These are phyloP conservation scores for Eragrostis nindensis DNA, from an alignment of 176 grass and related monocot species.

Conservation along the genomic window DNA sequence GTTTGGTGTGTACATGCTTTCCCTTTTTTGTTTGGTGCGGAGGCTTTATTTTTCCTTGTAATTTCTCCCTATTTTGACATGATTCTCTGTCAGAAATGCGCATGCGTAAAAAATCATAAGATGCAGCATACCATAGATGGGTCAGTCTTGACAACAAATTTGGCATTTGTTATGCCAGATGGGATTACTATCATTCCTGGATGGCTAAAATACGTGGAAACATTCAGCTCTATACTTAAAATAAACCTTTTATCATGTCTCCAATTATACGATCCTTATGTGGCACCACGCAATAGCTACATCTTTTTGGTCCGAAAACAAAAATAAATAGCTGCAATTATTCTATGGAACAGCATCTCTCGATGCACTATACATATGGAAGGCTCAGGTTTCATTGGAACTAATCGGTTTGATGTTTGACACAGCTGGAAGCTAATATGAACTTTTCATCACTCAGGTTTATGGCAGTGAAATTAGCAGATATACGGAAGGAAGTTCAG, in stretches of 20 bases:
- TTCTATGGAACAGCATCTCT: slow-evolving; percentile 5
- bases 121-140: slow-evolving; percentile 12
- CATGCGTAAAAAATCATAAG: slow-evolving; percentile 10
- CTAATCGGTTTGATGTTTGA: slow-evolving; percentile 33
- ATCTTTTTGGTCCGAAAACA: not conserved
- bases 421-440: slow-evolving; percentile 32
- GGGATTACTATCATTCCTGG: not conserved
- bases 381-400: not conserved
- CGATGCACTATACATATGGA: not conserved
- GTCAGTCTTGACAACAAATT: slow-evolving; percentile 10
- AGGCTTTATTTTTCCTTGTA: not conserved
- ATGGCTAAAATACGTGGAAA: slow-evolving; percentile 9
- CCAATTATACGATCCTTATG: not conserved
- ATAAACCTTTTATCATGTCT: not conserved
- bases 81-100: slow-evolving; percentile 12
- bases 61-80: not conserved
- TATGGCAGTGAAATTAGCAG: slow-evolving; percentile 63
- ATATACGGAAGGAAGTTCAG: slow-evolving; percentile 68
- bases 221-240: slow-evolving; percentile 17
- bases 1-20: not conserved
- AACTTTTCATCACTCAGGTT: slow-evolving; percentile 51
- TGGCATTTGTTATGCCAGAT: not conserved
- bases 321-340: not conserved
- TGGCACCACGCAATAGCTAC: not conserved
- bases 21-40: no score